Evolutionary conservation across 1,284 basidiomycete genomes (phyloP).

Genomic region (Malassezia vespertilionis): DNA sequence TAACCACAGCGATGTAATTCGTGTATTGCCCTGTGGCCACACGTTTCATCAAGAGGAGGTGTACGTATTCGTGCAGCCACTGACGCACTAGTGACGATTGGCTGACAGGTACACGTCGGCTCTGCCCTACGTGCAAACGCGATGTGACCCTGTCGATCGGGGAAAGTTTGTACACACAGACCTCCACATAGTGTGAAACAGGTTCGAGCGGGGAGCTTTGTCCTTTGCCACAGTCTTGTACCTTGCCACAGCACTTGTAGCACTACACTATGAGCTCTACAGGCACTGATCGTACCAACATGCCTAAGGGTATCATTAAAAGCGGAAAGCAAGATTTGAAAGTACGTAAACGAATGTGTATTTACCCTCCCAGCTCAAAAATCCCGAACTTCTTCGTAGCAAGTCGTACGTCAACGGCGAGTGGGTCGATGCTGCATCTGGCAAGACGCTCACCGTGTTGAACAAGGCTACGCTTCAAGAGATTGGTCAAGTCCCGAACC

Average conservation of each 20-base stretch:
- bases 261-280: too few relatives aligned
- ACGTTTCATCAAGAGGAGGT: constrained; percentile 39
- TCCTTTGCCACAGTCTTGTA: too few relatives aligned
- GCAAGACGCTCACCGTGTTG: constrained; percentile 32
- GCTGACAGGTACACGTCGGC: constrained; percentile 37
- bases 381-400: constrained; percentile 26
- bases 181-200: too few relatives aligned
- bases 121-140: constrained; percentile 46
- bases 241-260: too few relatives aligned
- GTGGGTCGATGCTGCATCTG: constrained; percentile 31
- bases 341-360: constrained; percentile 9
- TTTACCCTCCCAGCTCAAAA: constrained; percentile 21
- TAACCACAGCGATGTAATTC: constrained; percentile 28
- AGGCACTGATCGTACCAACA: constrained; percentile 3
- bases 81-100: constrained; percentile 36
- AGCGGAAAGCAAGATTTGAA: constrained; percentile 36
- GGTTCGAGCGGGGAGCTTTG: too few relatives aligned
- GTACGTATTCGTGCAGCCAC: background rate
- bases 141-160: too few relatives aligned
- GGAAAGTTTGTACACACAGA: too few relatives aligned
- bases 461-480: constrained; percentile 45
- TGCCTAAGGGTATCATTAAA: constrained; percentile 43
- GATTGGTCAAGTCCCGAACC: constrained; percentile 37
- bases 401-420: constrained; percentile 40
- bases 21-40: constrained; percentile 44